Evolutionary conservation across 352 stramenopile species (phyloP).

Genomic region (Blastocystis sp.): DNA sequence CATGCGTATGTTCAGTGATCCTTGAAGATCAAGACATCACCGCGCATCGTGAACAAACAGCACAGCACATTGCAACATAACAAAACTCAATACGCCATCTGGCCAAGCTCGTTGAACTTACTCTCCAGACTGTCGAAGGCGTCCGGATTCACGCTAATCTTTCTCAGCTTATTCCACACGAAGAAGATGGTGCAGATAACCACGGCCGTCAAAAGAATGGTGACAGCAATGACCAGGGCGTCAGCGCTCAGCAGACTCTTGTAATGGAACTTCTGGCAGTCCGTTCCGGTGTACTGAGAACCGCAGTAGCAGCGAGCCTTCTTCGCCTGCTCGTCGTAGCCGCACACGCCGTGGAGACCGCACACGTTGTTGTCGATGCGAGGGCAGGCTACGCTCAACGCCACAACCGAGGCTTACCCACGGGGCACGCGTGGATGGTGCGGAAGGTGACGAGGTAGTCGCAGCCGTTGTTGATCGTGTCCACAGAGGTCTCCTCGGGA

Average conservation of each 20-base stretch:
- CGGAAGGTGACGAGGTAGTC: slow-evolving; percentile 43
- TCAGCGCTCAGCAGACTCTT: slow-evolving; percentile 63
- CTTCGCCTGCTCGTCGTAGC: slow-evolving; percentile 41
- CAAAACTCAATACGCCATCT: slow-evolving; percentile 63
- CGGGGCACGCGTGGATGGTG: slow-evolving; percentile 57
- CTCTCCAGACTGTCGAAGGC: slow-evolving; percentile 65
- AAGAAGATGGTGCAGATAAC: slow-evolving; percentile 60
- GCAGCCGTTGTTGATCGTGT: slow-evolving; percentile 61
- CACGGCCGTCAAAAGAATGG: slow-evolving; percentile 1
- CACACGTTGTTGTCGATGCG: slow-evolving; percentile 61
- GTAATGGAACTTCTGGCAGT: slow-evolving; percentile 61
- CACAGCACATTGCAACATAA: slow-evolving; percentile 10
- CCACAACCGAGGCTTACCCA: background rate
- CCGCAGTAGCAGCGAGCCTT: slow-evolving; percentile 66
- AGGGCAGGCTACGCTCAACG: slow-evolving; percentile 48
- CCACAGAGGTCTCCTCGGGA: background rate
- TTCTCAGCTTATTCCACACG: slow-evolving; percentile 66
- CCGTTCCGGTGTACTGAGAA: slow-evolving; percentile 7
- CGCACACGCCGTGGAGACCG: slow-evolving; percentile 59
- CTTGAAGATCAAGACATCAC: slow-evolving; percentile 7
- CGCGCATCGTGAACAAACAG: background rate
- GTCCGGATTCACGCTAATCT: slow-evolving; percentile 69
- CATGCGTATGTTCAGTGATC: slow-evolving; percentile 17
- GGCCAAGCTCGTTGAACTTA: slow-evolving; percentile 70
- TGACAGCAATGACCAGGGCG: slow-evolving; percentile 32